Base-by-base conservation (phyloP, 352 stramenopile species). In the Pythium apleroticum region DNA sequence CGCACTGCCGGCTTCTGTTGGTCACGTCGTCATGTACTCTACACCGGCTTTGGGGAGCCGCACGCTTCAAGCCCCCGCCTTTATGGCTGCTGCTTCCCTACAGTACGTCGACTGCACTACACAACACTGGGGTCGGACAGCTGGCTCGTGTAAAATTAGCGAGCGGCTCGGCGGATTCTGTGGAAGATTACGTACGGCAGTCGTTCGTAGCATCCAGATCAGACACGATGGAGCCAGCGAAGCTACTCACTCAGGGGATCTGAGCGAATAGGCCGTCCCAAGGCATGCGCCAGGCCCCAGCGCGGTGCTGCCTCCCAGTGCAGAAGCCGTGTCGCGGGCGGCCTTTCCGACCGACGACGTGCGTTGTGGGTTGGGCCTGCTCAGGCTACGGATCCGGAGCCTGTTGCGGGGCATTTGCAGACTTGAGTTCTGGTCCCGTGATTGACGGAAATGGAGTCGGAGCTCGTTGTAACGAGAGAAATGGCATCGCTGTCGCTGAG, bases 401-500 rank as follows among this genome's bases (percentile, higher is more conserved):
- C 15, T 39, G 33, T 39, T 10, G 33, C n/a, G 8, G 11, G 11
- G 12, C 33, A 39, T 39, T 39, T 10, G 33, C 33, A 39, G 33
- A 39, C 33, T 39, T 39, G 33, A 39, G 33, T 33, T 33, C 30
- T 33, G 30, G 30, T 9, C 4, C 33, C 33, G 33, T 39, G 33
- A 17, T 39, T 33, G 30, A 33, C 4, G 30, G 11, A 39, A 39
- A 68, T 68, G 61, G 53, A 68, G 45, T 41, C n/a, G 5, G 31
- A 56, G 22, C 52, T 19, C 8, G 33, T 39, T 10, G 19, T 49
- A 12, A 39, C 52, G 52, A 31, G 31, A 30, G 24, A 64, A 31
- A 24, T 39, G 33, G 57, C 43, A 11, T 20, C 64, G 12, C 67
- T 80, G 37, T 72, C 73, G 17, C 74, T 88, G 56, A 71, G 77